Base-by-base conservation (phyloP, 345 rosid genomes). In the Hibiscus trionum region DNA sequence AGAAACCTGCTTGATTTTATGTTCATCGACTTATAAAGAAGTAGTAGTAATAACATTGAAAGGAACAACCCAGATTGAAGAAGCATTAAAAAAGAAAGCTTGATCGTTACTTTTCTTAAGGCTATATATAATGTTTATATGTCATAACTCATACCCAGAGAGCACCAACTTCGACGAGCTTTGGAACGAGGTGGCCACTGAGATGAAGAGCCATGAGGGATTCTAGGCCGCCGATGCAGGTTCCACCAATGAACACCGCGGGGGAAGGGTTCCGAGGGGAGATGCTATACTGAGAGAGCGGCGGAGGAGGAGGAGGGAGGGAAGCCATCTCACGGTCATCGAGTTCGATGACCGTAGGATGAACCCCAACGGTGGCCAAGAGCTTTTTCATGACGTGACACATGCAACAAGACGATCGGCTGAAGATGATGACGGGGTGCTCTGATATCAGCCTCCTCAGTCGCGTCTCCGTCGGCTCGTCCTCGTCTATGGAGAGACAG, bases 371-470 rank as follows among this genome's bases (percentile, higher is more conserved):
- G 59, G 86, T 79, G 67, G 89, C 80, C 14, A 94, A 86, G n/a
- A 94, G 91, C 62, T 83, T 88, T 80, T 86, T 90, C 96, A 94
- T 91, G 81, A 90, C 96, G 73, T 90, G 97, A 81, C 97, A 91
- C 98, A 91, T 94, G 88, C 92, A 94, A 77, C 98, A 94, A 3
- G 97, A 82, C 5, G 95, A 82, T 69, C 88, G 86, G 80, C 91
- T 87, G 84, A 94, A 94, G 73, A 94, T 91, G 80, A 94, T 85
- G 27, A 94, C 98, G 0, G 96, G 97, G 81, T 94, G 90, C 78
- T 94, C 98, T 0, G 91, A 75, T 50, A 91, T 91, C n/a, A 94
- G 87, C n/a, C 97, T 89, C 52, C 80, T 93, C 89, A 94, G 86
- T 77, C 82, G 78, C 3, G 86, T 75, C 78, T 88, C 93, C 0